Base-by-base conservation (phyloP, 805 yeast species). In the Scheffersomyces ergatensis region DNA sequence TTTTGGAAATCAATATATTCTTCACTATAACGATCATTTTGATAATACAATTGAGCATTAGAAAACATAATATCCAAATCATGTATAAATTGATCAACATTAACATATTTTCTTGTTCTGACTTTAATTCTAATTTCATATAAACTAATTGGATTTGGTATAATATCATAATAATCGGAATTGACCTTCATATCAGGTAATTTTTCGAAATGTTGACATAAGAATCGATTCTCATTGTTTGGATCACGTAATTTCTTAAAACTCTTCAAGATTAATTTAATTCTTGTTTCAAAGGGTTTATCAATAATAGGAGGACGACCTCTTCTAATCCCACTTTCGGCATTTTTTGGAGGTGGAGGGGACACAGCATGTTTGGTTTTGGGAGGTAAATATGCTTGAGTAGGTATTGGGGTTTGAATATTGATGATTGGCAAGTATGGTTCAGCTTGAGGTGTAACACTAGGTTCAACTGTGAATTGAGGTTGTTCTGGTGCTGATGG, bases 261-360 rank as follows among this genome's bases (percentile, higher is more conserved):
- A 36, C 79, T 82, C 58, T 95, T 80, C 71, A 93, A 66, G 29
- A 93, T 82, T 49, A 88, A 82, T 61, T 92, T 90, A 63, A 92
- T 89, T 47, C 97, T 74, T 56, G 89, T 89, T 63, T 93, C 97
- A 61, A 85, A 90, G 5, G 96, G 95, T 57, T 82, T 84, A 60
- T 87, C 96, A 37, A 89, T 88, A 42, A 88, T 84, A 2, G 96
- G 96, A 4, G 97, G 96, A 52, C 96, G 76, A 15, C 96, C 96
- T 55, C 95, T 76, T 60, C 87, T 83, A 24, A 79, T 76, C 51
- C 88, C 83, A 18, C 63, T 57, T 34, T 63, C 69, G 18, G 50
- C 33, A 21, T 38, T 39, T 26, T 43, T 44, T 15, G 40, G 14
- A 6, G 27, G 34, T 24, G 33, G 17, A 5, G 32, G 32, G 15